Conservation (phyloP, 495 filamentous ascomycete genomes). For the Terfezia boudieri region DNA sequence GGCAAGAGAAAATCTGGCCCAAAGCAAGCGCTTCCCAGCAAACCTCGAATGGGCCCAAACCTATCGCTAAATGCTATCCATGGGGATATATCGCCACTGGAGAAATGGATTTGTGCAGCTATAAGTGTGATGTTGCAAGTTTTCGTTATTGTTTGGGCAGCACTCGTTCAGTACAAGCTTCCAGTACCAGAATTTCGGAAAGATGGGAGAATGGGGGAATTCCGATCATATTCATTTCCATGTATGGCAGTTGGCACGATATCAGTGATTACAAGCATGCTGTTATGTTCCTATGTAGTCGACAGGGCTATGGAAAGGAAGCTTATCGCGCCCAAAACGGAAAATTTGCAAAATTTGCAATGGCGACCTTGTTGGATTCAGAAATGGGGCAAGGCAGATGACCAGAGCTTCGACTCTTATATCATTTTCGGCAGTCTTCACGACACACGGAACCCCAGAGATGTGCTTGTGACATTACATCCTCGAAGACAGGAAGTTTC, state of each 20-base stretch:
- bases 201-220: neutral
- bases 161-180: slow-evolving; percentile 9
- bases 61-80: slow-evolving; percentile 12
- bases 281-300: slow-evolving; percentile 18
- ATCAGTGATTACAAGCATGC: slow-evolving; percentile 12
- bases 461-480: no score
- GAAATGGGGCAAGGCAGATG: slow-evolving; percentile 10
- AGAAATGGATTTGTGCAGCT: slow-evolving; percentile 12
- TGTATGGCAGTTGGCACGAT: slow-evolving; percentile 16
- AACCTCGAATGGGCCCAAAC: slow-evolving; percentile 8
- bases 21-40: neutral
- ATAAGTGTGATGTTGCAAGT: slow-evolving; percentile 11
- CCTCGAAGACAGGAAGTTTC: neutral
- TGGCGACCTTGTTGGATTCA: slow-evolving; percentile 15
- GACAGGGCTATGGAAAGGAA: slow-evolving; percentile 13
- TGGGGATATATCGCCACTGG: neutral
- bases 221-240: slow-evolving; percentile 11
- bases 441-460: no score
- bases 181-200: neutral
- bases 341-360: neutral
- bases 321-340: slow-evolving; percentile 1
- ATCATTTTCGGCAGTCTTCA: slow-evolving; percentile 3
- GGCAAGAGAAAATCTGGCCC: neutral
- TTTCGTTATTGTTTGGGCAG: slow-evolving; percentile 10
- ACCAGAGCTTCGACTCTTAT: slow-evolving; percentile 18